A percentile compares a stretch with the other conserved stretches of the same genome.
Evolutionary conservation across 176 grass and related monocot species (phyloP).

Genomic region (Hyparrhenia diplandra): DNA sequence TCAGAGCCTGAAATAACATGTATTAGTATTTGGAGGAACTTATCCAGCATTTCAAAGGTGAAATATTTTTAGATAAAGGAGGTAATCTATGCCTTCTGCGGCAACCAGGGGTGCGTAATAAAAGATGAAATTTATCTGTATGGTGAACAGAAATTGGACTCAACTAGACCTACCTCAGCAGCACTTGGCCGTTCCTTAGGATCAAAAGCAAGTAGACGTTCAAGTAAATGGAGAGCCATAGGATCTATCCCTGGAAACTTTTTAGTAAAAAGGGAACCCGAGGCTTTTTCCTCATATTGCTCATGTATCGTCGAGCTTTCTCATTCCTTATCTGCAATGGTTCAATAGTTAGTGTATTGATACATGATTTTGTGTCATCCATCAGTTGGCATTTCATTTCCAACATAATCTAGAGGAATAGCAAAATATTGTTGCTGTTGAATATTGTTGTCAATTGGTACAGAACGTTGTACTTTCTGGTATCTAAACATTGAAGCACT

Average conservation of each 20-base stretch:
- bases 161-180: slow-evolving; percentile 53
- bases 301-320: slow-evolving; percentile 85
- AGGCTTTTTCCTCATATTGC: slow-evolving; percentile 82
- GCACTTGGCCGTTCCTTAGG: slow-evolving; percentile 82
- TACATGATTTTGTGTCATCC: not conserved
- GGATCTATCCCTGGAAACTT: slow-evolving; percentile 77
- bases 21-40: slow-evolving; percentile 28
- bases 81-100: not conserved
- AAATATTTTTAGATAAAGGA: not conserved
- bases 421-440: not conserved
- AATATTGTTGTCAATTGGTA: not conserved
- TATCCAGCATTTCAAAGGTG: slow-evolving; percentile 11
- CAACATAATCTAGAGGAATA: not conserved
- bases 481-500: not conserved
- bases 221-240: slow-evolving; percentile 74
- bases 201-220: slow-evolving; percentile 87
- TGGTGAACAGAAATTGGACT: not conserved
- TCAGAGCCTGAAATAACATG: slow-evolving; percentile 59
- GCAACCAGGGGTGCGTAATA: not conserved
- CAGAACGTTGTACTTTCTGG: not conserved
- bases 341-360: not conserved
- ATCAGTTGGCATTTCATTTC: not conserved
- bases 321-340: slow-evolving; percentile 76
- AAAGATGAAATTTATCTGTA: slow-evolving; percentile 12
- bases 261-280: slow-evolving; percentile 58